Evolutionary conservation across 2,329 filamentous ascomycete genomes (phyloP).

Genomic region (Ophiostoma ulmi): DNA sequence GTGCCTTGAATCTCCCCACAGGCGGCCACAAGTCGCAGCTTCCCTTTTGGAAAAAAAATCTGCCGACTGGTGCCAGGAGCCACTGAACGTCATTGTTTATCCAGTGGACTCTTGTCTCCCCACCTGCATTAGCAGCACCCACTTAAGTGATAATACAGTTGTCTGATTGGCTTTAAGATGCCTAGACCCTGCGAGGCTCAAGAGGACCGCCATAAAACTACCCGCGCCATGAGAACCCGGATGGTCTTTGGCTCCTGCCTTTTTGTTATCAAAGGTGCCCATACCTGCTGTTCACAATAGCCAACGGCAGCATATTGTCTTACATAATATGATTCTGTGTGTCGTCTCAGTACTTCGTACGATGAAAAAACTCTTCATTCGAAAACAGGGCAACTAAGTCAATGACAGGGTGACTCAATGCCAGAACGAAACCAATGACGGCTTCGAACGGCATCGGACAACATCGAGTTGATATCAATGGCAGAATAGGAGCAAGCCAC

Average conservation of each 20-base stretch:
- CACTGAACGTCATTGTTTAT: constrained; percentile 18
- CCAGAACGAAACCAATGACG: not conserved
- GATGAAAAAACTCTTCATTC: no score
- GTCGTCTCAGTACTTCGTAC: not conserved
- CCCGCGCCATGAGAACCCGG: constrained; percentile 29
- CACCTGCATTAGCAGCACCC: constrained; percentile 18
- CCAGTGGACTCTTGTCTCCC: constrained; percentile 15
- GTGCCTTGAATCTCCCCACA: not conserved
- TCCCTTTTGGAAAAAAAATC: constrained; percentile 17
- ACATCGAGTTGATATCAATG: not conserved
- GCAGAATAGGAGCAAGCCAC: not conserved
- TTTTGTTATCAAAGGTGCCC: not conserved
- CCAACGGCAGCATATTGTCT: not conserved
- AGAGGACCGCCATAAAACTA: constrained; percentile 5
- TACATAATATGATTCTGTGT: not conserved
- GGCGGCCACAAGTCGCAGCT: constrained; percentile 10
- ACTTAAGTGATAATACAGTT: not conserved
- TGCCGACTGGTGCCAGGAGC: constrained; percentile 3
- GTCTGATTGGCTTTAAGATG: constrained; percentile 14
- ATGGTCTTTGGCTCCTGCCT: constrained; percentile 24
- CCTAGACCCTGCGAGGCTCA: constrained; percentile 22
- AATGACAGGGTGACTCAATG: not conserved
- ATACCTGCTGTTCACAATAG: not conserved
- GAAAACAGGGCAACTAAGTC: not conserved
- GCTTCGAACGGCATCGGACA: not conserved